Conservation (phyloP, 345 rosid genomes). For the Murraya paniculata region DNA sequence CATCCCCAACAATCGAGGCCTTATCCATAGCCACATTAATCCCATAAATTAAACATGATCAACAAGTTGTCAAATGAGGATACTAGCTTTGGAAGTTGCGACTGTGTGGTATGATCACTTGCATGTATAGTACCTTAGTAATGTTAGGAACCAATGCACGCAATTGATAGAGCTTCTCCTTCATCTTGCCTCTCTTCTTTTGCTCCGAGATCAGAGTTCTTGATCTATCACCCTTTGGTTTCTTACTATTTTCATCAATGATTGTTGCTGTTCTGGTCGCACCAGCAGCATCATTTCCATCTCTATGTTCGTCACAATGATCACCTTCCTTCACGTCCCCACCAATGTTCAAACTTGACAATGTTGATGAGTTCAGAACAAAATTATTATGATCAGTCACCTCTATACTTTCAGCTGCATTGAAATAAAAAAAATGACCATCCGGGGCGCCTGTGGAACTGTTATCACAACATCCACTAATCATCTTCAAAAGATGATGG, state of each 20-base stretch:
- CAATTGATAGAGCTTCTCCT: slow-evolving; percentile 83
- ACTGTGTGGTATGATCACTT: not conserved
- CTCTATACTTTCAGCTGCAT: slow-evolving; percentile 6
- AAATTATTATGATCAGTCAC: slow-evolving; percentile 27
- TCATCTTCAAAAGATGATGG: too few relatives aligned
- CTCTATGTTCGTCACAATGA: slow-evolving; percentile 26
- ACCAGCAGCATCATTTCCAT: slow-evolving; percentile 54
- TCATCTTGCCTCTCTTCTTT: slow-evolving; percentile 71
- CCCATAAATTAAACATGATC: not conserved
- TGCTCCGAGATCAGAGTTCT: slow-evolving; percentile 74
- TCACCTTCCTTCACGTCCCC: slow-evolving; percentile 25
- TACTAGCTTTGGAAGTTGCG: not conserved
- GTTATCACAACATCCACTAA: slow-evolving; percentile 30
- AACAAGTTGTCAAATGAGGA: not conserved
- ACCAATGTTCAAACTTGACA: slow-evolving; percentile 31
- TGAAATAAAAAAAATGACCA: slow-evolving; percentile 21
- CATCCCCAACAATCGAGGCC: slow-evolving; percentile 91
- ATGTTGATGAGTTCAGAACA: slow-evolving; percentile 24
- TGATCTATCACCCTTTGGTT: slow-evolving; percentile 54
- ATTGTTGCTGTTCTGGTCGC: slow-evolving; percentile 31
- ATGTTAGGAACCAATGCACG: slow-evolving; percentile 86
- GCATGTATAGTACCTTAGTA: slow-evolving; percentile 55
- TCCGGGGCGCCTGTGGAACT: slow-evolving; percentile 24
- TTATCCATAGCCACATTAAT: slow-evolving; percentile 72
- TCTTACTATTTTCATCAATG: slow-evolving; percentile 5